Percentiles rank a stretch among this genome's conserved stretches.
phyloP scores from a whole-genome alignment of 257 asterid genomes.

The Solanum chiquidenum region DNA sequence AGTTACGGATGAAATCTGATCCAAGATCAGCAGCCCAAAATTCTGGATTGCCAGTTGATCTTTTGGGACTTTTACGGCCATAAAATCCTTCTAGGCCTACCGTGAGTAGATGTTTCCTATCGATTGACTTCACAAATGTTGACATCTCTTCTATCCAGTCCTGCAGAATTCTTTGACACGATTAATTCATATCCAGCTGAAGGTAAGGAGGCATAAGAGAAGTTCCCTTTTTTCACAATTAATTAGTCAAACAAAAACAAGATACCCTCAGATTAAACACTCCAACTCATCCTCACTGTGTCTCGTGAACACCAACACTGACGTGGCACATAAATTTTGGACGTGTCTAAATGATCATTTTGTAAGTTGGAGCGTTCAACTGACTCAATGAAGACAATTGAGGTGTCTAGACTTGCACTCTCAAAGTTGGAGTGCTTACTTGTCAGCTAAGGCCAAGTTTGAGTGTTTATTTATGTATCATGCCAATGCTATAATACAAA shows the following conservation, averaged over 20 bases:
- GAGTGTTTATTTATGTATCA: not conserved
- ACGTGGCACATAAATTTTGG: not conserved
- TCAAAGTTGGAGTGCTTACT: not conserved
- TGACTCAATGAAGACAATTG: not conserved
- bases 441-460: not conserved
- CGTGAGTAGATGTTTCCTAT: slow-evolving; percentile 74
- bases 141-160: slow-evolving; percentile 99
- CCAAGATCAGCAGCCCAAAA: slow-evolving; percentile 94
- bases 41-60: slow-evolving; percentile 76
- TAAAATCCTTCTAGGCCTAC: slow-evolving; percentile 98
- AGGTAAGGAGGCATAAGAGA: not conserved
- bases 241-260: not conserved
- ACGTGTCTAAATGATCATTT: not conserved
- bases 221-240: not conserved
- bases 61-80: slow-evolving; percentile 76
- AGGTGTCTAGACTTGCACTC: not conserved
- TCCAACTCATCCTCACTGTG: not conserved
- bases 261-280: not conserved
- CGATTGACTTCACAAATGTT: slow-evolving; percentile 67
- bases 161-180: slow-evolving; percentile 32
- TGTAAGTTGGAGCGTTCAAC: not conserved
- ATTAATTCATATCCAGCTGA: not conserved
- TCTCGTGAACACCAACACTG: not conserved
- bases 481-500: not conserved
- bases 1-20: slow-evolving; percentile 87